Evolutionary conservation across 1,139 yeast genomes (phyloP).

Genomic region (Meyerozyma elateridarum): DNA sequence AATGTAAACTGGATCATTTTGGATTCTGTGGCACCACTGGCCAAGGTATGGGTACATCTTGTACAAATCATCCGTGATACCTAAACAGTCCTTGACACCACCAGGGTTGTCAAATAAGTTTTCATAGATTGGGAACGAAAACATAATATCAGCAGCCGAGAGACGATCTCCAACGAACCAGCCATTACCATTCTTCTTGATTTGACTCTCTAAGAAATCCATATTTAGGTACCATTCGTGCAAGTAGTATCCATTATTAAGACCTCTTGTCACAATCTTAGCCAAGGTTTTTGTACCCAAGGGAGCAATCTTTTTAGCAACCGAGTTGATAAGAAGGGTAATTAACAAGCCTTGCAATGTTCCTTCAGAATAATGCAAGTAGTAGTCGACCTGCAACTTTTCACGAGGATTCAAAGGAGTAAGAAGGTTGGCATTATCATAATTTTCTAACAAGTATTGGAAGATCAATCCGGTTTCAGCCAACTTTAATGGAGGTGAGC

Average conservation of each 20-base stretch:
- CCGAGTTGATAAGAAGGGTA: slow-evolving; percentile 37
- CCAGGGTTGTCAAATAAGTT: slow-evolving; percentile 14
- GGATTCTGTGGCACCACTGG: slow-evolving; percentile 12
- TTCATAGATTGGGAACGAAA: slow-evolving; percentile 37
- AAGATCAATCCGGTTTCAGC: slow-evolving; percentile 48
- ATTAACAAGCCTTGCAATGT: slow-evolving; percentile 46
- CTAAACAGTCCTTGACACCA: slow-evolving; percentile 13
- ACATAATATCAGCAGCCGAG: slow-evolving; percentile 57
- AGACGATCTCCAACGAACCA: slow-evolving; percentile 52
- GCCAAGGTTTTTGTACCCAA: slow-evolving; percentile 40
- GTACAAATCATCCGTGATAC: slow-evolving; percentile 11
- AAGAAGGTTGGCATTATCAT: slow-evolving; percentile 34
- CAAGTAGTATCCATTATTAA: slow-evolving; percentile 39
- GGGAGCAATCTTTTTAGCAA: slow-evolving; percentile 41
- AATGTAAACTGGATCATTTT: slow-evolving; percentile 10
- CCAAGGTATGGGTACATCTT: slow-evolving; percentile 13
- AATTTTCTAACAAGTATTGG: slow-evolving; percentile 37
- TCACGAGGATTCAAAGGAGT: slow-evolving; percentile 29
- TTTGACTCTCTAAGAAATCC: slow-evolving; percentile 36
- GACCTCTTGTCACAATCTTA: slow-evolving; percentile 33
- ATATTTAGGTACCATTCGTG: slow-evolving; percentile 40
- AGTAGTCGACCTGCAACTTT: slow-evolving; percentile 42
- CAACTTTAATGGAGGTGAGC: slow-evolving; percentile 29
- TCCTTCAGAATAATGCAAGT: slow-evolving; percentile 54
- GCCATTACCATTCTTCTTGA: slow-evolving; percentile 37